Conservation (phyloP, 2,329 filamentous ascomycete genomes). For the Annulohypoxylon truncatum region DNA sequence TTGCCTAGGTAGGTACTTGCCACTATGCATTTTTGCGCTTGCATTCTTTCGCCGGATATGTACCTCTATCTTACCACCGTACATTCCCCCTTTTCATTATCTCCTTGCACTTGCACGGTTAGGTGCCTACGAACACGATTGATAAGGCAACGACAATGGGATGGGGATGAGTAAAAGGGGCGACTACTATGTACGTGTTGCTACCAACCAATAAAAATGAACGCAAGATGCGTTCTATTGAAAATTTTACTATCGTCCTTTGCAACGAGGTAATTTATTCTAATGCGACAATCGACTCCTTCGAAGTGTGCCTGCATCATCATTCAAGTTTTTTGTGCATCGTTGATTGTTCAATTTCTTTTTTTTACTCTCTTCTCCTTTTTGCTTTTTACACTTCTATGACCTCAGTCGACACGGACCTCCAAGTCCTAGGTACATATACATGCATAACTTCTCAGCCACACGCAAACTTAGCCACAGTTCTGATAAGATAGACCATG, state of each 20-base stretch:
- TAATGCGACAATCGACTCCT: conserved; percentile 17
- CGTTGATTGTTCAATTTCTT: neutral
- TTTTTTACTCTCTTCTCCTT: neutral
- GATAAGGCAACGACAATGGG: conserved; percentile 25
- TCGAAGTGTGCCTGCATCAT: conserved; percentile 1
- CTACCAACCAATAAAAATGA: conserved; percentile 7
- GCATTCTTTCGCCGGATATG: conserved; percentile 12
- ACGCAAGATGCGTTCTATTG: conserved; percentile 16
- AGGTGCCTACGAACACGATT: neutral
- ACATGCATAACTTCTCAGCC: too few species aligned
- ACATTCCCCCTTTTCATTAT: conserved; percentile 7
- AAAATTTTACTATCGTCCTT: conserved; percentile 9
- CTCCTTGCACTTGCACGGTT: conserved; percentile 1
- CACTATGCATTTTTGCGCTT: neutral
- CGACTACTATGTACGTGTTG: neutral
- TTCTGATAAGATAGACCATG: conserved; percentile 1
- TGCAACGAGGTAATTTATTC: conserved; percentile 26
- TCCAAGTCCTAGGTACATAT: neutral
- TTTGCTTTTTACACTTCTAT: neutral
- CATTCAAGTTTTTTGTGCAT: neutral
- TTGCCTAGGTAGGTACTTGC: conserved; percentile 7
- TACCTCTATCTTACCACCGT: neutral
- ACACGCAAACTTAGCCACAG: neutral
- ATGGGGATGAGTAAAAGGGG: conserved; percentile 10
- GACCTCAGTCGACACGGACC: neutral